phyloP scores from a whole-genome alignment of 2,329 filamentous ascomycete genomes.

The Chalara sp. region DNA sequence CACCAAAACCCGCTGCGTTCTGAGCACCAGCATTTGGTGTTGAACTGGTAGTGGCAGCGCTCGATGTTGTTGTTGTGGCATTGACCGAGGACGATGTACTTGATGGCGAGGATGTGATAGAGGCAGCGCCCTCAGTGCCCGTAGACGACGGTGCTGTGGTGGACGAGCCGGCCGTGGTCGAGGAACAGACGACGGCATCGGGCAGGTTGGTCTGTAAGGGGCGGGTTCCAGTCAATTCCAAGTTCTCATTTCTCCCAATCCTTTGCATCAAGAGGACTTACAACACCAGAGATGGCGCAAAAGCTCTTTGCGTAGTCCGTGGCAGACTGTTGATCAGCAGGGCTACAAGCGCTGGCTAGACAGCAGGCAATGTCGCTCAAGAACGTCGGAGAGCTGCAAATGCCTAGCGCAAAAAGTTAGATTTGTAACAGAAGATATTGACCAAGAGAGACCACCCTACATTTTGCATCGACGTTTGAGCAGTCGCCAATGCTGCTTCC shows the following conservation, averaged over 20 bases:
- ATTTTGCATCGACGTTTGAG: conserved; percentile 33
- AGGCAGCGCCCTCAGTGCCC: not conserved
- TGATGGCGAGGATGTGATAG: conserved; percentile 1
- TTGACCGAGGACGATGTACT: not conserved
- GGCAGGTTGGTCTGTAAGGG: not conserved
- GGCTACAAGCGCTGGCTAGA: conserved; percentile 35
- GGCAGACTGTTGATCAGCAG: conserved; percentile 31
- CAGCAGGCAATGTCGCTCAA: conserved; percentile 43
- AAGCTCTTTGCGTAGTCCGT: conserved; percentile 28
- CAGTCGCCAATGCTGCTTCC: conserved; percentile 34
- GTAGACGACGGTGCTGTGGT: not conserved
- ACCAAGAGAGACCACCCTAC: conserved; percentile 24
- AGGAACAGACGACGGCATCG: conserved; percentile 1
- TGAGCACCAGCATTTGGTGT: conserved; percentile 13
- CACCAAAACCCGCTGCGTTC: conserved; percentile 17
- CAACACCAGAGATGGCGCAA: conserved; percentile 28
- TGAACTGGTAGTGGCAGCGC: not conserved
- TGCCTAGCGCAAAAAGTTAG: not conserved
- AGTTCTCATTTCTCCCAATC: not conserved
- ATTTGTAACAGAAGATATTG: conserved; percentile 33
- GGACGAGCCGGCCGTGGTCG: conserved; percentile 13
- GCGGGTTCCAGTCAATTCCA: not conserved
- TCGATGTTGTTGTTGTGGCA: conserved; percentile 1
- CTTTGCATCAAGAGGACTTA: not conserved
- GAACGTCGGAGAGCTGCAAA: conserved; percentile 30